Evolutionary conservation across 176 grass and related monocot genomes (phyloP).

Genomic region (sorghum (Sorghum bicolor)): Sorghum_bicolor_NCBIv3 NC_012874.2:4179501-4180000

Average conservation of each 20-base stretch:
- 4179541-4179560: conserved; percentile 1
- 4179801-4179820: conserved; percentile 63
- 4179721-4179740: conserved; percentile 13
- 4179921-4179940: background rate
- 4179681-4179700: background rate
- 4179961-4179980: background rate
- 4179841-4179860: conserved; percentile 68
- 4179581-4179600: conserved; percentile 26
- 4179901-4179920: conserved; percentile 56
- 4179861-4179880: conserved; percentile 67
- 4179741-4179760: conserved; percentile 41
- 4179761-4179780: background rate
- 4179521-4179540: background rate
- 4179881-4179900: conserved; percentile 73
- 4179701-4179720: conserved; percentile 18
- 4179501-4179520: background rate
- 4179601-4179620: conserved; percentile 5
- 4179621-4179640: conserved; percentile 12
- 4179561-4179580: background rate
- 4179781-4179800: conserved; percentile 32
- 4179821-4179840: conserved; percentile 74
- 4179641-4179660: conserved; percentile 7
- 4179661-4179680: background rate
- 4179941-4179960: background rate
- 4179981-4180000: background rate